phyloP scores from a whole-genome alignment of 441 rosid species.

The Raphanus hybrid region DNA sequence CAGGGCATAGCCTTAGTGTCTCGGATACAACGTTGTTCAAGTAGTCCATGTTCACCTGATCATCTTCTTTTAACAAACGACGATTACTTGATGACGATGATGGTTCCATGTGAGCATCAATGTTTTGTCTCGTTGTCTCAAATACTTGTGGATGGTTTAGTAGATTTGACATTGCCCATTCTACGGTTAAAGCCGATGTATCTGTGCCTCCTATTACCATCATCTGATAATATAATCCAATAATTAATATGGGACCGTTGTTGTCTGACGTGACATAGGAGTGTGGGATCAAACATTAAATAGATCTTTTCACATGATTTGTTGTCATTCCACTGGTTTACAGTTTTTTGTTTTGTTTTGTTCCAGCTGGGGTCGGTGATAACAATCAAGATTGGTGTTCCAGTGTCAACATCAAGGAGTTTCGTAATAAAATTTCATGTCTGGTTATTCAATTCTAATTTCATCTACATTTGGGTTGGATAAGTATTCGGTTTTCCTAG shows the following conservation, averaged over 20 bases:
- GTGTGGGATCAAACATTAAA: too few relatives aligned
- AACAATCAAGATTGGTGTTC: neutral
- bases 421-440: neutral
- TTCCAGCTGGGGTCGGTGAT: slow-evolving; percentile 3
- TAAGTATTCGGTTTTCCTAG: neutral
- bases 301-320: neutral
- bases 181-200: slow-evolving; percentile 50
- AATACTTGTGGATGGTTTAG: slow-evolving; percentile 49
- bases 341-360: too few relatives aligned
- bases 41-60: slow-evolving; percentile 51
- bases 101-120: slow-evolving; percentile 41
- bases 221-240: slow-evolving; percentile 25
- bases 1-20: slow-evolving; percentile 52
- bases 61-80: slow-evolving; percentile 50
- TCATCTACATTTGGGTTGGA: neutral
- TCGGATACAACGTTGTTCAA: slow-evolving; percentile 52
- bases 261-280: too few relatives aligned
- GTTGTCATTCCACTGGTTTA: slow-evolving; percentile 6
- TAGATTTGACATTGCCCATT: slow-evolving; percentile 58
- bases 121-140: slow-evolving; percentile 41
- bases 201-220: slow-evolving; percentile 48
- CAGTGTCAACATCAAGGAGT: neutral
- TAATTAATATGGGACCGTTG: neutral
- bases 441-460: neutral
- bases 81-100: slow-evolving; percentile 14